Evolutionary conservation across 257 asterid species (phyloP).

Genomic region (Cruciata laevipes): DNA sequence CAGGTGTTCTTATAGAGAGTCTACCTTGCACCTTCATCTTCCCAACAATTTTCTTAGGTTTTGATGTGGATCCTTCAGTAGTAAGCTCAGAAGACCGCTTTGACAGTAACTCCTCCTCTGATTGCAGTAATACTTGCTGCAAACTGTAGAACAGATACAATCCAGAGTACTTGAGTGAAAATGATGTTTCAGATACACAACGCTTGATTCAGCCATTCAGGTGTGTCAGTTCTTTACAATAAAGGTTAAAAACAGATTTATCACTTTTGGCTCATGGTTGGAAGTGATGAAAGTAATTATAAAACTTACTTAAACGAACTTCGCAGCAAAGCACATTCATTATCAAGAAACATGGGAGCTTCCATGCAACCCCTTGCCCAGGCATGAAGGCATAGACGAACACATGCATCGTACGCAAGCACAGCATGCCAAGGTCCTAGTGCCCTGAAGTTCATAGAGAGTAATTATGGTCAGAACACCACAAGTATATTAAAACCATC

Average conservation of each 20-base stretch:
- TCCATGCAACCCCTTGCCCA: conserved; percentile 56
- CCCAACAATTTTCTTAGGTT: conserved; percentile 49
- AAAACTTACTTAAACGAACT: conserved; percentile 35
- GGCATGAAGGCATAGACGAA: conserved; percentile 50
- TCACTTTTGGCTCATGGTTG: neutral
- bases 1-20: neutral
- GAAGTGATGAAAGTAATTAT: neutral
- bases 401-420: conserved; percentile 50
- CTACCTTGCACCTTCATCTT: conserved; percentile 53
- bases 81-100: conserved; percentile 38
- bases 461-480: conserved; percentile 8
- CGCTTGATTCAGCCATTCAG: neutral
- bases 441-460: conserved; percentile 26
- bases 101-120: conserved; percentile 46
- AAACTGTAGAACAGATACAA: conserved; percentile 27
- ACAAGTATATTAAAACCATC: neutral
- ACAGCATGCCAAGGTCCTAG: conserved; percentile 52
- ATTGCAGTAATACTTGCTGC: conserved; percentile 41
- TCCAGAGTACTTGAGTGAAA: neutral
- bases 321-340: conserved; percentile 40
- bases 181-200: neutral
- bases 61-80: conserved; percentile 35
- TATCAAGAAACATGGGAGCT: conserved; percentile 52
- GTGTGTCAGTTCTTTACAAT: too few relatives aligned
- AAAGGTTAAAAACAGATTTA: too few relatives aligned